These are phyloP conservation scores for Fistulinella prunicolor DNA, from an alignment of 768 basidiomycete genomes.

Conservation along the genomic window DNA sequence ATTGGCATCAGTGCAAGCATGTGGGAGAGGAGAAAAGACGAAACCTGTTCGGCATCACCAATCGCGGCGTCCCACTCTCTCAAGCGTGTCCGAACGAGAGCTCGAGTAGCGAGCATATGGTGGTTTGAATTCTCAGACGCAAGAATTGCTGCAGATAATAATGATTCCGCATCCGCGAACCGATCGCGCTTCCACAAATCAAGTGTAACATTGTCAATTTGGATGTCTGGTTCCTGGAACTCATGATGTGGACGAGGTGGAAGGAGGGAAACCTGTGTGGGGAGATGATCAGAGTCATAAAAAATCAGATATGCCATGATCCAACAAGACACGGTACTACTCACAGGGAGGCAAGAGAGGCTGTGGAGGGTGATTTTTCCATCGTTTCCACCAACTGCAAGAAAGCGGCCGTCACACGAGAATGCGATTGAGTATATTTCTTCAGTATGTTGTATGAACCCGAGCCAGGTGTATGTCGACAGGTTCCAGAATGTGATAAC, in stretches of 20 bases:
- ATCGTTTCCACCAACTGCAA: too few relatives aligned
- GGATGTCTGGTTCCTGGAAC: conserved; percentile 1
- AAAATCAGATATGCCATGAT: neutral
- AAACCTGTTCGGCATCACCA: conserved; percentile 1
- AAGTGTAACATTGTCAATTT: neutral
- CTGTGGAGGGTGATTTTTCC: too few relatives aligned
- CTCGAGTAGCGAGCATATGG: too few relatives aligned
- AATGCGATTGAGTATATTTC: too few relatives aligned
- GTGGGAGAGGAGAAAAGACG: neutral
- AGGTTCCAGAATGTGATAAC: too few relatives aligned
- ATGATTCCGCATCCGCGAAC: neutral
- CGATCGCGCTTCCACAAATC: neutral
- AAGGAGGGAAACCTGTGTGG: neutral
- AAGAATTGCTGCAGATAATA: neutral
- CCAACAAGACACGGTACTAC: neutral
- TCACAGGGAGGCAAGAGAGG: too few relatives aligned
- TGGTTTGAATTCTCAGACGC: too few relatives aligned
- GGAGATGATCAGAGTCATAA: neutral
- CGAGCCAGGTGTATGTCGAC: too few relatives aligned
- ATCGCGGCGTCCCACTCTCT: neutral
- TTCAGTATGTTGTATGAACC: too few relatives aligned
- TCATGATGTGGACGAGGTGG: neutral
- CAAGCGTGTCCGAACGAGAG: neutral
- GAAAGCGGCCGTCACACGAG: too few relatives aligned
- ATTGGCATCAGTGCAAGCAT: neutral